Evolutionary conservation across 768 basidiomycete genomes (phyloP), one percentile per base, ranked within the genome.

Genomic region (Phlebiopsis flavidoalba): DNA sequence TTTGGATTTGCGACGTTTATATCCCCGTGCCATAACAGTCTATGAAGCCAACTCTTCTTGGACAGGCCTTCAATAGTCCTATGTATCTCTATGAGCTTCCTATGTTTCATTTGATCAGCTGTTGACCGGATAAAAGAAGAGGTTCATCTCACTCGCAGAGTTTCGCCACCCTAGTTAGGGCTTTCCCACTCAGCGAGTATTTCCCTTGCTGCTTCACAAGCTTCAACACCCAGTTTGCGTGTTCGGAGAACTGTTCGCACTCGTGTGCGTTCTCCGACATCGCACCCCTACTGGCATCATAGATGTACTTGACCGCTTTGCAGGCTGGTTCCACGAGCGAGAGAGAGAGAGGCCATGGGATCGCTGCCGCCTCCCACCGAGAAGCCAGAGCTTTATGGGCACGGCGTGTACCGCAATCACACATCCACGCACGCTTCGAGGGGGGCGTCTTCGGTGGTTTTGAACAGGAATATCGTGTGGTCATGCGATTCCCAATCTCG

Each of bases 241-340:
- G 60, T n/a, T 7, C 22, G 40, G 46, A 57, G 36, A 61, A 47
- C 24, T 47, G 46, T 14, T 52, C 43, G 49, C 55, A 57, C 40
- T 61, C 60, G 17, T 61, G 31, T 21, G n/a, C 24, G 43, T 61
- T 61, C 55, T 57, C 48, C 52, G 50, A 52, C n/a, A 52, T 22
- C 26, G 26, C 26, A 8, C 48, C 24, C 6, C 36, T 35, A 6
- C 17, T 21, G 22, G 40, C 53, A 21, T 45, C 45, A 11, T 48
- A 49, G 5, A 60, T 26, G 46, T 35, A 60, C 10, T 46, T 24
- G 43, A 54, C 40, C 11, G 36, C 40, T 11, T 52, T 19, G 33
- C 35, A 40, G 51, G 40, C 22, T 12, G 51, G 51, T 35, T 10
- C n/a, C 17, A 58, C 31, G 43, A 43, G 43, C 46, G 19, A 17